phyloP scores from a whole-genome alignment of 768 basidiomycete genomes.

The Piloderma croceum region DNA sequence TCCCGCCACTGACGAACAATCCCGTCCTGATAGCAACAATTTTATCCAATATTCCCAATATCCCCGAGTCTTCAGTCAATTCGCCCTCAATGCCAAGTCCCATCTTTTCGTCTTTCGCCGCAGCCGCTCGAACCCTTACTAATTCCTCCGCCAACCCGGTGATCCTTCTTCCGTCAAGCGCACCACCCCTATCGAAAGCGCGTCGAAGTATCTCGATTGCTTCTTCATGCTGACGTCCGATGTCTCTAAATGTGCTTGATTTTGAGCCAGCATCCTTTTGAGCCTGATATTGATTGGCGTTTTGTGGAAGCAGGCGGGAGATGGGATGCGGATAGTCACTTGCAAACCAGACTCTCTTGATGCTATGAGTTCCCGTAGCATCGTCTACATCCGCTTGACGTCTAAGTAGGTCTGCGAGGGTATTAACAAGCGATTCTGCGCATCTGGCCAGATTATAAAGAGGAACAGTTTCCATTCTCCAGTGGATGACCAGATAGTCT shows the following conservation, averaged over 20 bases:
- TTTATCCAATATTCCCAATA: conserved; percentile 53
- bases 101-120: conserved; percentile 8
- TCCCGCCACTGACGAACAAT: conserved; percentile 46
- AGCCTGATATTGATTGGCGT: conserved; percentile 9
- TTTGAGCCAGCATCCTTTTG: conserved; percentile 11
- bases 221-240: conserved; percentile 38
- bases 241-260: conserved; percentile 43
- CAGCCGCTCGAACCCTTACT: conserved; percentile 14
- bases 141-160: conserved; percentile 39
- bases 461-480: conserved; percentile 50
- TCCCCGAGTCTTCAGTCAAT: conserved; percentile 42
- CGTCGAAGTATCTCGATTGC: conserved; percentile 38
- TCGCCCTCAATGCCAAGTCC: conserved; percentile 20
- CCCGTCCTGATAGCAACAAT: conserved; percentile 43
- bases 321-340: conserved; percentile 45
- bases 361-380: conserved; percentile 18
- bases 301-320: neutral
- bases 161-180: conserved; percentile 35
- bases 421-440: conserved; percentile 43
- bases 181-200: conserved; percentile 39
- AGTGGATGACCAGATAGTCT: conserved; percentile 53
- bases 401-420: conserved; percentile 33
- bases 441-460: conserved; percentile 39
- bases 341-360: conserved; percentile 49
- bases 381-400: conserved; percentile 21